These are phyloP conservation scores for Phytophthora pini DNA, from an alignment of 352 stramenopile species.

Conservation along the genomic window DNA sequence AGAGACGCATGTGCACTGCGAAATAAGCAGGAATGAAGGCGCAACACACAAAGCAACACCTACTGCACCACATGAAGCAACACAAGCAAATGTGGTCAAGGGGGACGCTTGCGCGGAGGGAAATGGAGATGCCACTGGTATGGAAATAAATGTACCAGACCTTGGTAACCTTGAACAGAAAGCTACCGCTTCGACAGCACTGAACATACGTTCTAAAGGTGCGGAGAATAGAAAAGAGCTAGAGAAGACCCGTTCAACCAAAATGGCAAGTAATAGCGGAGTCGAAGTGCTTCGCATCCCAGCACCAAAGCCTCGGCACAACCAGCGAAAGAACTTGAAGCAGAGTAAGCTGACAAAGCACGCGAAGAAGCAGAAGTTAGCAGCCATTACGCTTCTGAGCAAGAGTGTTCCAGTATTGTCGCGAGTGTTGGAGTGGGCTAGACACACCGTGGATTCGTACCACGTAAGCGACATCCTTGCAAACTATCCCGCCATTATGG, in stretches of 20 bases:
- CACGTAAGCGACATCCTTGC: background rate
- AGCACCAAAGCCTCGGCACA: constrained; percentile 3
- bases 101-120: too few species aligned
- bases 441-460: background rate
- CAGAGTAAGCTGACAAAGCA: background rate
- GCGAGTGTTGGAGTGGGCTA: constrained; percentile 5
- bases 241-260: background rate
- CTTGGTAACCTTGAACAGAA: too few species aligned
- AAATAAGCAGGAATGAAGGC: background rate
- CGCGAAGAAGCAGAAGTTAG: background rate
- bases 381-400: background rate
- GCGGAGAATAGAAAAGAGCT: background rate
- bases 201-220: background rate
- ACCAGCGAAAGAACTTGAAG: constrained; percentile 10
- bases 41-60: background rate
- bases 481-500: constrained; percentile 11
- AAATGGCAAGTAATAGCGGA: background rate
- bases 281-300: constrained; percentile 10
- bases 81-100: too few species aligned
- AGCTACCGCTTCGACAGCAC: background rate
- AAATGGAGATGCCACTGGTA: too few species aligned
- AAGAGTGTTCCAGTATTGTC: background rate
- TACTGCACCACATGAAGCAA: too few species aligned
- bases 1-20: background rate
- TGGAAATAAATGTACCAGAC: too few species aligned